phyloP scores from a whole-genome alignment of 768 basidiomycete genomes.

The Suillus ampliporus region DNA sequence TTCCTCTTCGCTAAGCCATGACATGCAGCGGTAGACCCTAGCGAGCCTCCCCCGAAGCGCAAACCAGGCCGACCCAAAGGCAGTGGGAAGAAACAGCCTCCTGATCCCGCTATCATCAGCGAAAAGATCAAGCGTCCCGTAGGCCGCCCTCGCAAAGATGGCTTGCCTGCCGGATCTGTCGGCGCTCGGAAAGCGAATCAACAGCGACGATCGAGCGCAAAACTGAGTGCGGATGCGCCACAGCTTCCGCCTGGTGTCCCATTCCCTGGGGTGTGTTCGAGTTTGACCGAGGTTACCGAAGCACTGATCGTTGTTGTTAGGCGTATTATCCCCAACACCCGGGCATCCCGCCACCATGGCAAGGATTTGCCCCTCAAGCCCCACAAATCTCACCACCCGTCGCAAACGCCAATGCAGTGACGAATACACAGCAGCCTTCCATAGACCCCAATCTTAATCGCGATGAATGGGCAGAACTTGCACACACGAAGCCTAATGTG shows the following conservation, averaged over 20 bases:
- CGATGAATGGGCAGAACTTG: conserved; percentile 71
- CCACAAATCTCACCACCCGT: conserved; percentile 34
- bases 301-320: conserved; percentile 22
- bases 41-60: conserved; percentile 55
- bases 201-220: conserved; percentile 45
- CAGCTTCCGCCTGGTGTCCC: conserved; percentile 35
- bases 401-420: conserved; percentile 13
- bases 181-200: conserved; percentile 49
- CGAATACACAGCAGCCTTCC: conserved; percentile 30
- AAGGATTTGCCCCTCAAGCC: conserved; percentile 33
- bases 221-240: conserved; percentile 23
- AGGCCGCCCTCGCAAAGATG: conserved; percentile 82
- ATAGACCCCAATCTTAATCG: conserved; percentile 59
- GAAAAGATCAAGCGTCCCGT: conserved; percentile 78
- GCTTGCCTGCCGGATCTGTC: conserved; percentile 77
- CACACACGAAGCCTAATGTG: conserved; percentile 57
- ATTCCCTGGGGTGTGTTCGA: conserved; percentile 34
- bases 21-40: conserved; percentile 32
- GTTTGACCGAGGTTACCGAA: neutral
- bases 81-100: conserved; percentile 70
- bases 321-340: conserved; percentile 40
- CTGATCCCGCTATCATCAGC: conserved; percentile 43
- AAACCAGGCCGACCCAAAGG: conserved; percentile 81
- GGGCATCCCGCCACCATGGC: conserved; percentile 36
- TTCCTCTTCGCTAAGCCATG: conserved; percentile 15